These are phyloP conservation scores for Umbelopsis sp. DNA, from an alignment of 371 early-diverging fungal species.

Conservation along the genomic window DNA sequence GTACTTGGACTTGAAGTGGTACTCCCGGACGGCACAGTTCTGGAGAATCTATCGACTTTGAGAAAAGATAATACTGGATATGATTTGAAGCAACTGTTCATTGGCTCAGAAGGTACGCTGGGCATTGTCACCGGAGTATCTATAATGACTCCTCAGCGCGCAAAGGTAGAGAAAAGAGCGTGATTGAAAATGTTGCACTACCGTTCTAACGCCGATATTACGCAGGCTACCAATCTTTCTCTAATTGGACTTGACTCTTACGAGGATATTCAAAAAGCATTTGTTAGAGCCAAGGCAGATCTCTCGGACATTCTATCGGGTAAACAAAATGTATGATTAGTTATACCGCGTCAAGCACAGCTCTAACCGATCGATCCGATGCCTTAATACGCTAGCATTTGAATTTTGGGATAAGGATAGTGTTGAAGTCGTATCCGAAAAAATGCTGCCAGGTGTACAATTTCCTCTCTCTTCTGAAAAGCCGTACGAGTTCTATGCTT, in stretches of 20 bases:
- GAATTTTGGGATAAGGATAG: constrained; percentile 82
- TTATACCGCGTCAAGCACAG: too few relatives aligned
- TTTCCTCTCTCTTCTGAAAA: constrained; percentile 28
- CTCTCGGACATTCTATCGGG: constrained; percentile 54
- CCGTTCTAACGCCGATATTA: not conserved
- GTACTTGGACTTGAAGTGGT: constrained; percentile 35
- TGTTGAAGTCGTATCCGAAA: constrained; percentile 54
- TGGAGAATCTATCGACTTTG: constrained; percentile 82
- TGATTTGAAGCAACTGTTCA: constrained; percentile 88
- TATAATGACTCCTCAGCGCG: constrained; percentile 51
- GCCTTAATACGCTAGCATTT: constrained; percentile 53
- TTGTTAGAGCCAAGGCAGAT: constrained; percentile 48
- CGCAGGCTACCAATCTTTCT: constrained; percentile 44
- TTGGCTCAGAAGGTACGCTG: constrained; percentile 88
- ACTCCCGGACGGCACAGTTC: constrained; percentile 87
- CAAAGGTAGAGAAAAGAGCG: constrained; percentile 29
- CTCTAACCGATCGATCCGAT: not conserved
- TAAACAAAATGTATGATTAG: constrained; percentile 16
- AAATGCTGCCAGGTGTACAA: constrained; percentile 38
- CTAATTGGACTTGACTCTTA: constrained; percentile 46
- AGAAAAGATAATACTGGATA: constrained; percentile 89
- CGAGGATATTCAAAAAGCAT: constrained; percentile 46
- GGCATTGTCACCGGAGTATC: constrained; percentile 86
- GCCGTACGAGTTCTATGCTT: constrained; percentile 64
- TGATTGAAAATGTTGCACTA: not conserved